phyloP scores from a whole-genome alignment of 192 early-diverging fungal genomes.

The Podila epigama region DNA sequence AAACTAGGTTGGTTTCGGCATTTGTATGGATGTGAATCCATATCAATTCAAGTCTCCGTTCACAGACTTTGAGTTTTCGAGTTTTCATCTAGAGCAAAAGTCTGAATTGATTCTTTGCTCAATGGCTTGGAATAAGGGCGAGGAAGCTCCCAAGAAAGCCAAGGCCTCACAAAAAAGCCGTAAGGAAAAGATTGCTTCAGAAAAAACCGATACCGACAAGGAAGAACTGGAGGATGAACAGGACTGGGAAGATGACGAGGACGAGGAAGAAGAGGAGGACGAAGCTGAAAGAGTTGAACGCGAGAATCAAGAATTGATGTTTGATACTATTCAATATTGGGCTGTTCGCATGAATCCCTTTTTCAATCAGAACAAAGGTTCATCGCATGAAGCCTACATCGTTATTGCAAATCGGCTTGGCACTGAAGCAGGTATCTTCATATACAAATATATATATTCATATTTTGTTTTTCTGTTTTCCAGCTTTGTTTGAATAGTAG shows the following conservation, averaged over 20 bases:
- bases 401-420: constrained; percentile 31
- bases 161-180: constrained; percentile 13
- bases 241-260: background rate
- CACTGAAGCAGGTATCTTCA: constrained; percentile 16
- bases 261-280: constrained; percentile 2
- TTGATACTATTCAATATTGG: constrained; percentile 36
- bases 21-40: constrained; percentile 89
- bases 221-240: background rate
- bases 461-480: background rate
- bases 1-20: constrained; percentile 73
- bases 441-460: too few relatives aligned
- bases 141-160: constrained; percentile 21
- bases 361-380: background rate
- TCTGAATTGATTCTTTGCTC: constrained; percentile 62
- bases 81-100: constrained; percentile 59
- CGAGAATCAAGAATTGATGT: background rate
- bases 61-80: constrained; percentile 73
- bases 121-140: constrained; percentile 74
- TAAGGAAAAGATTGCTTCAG: too few relatives aligned
- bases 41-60: constrained; percentile 72
- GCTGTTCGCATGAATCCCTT: constrained; percentile 29
- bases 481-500: background rate
- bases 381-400: constrained; percentile 1
- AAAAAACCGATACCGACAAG: background rate
- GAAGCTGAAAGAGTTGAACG: constrained; percentile 7